Evolutionary conservation across 345 rosid genomes (phyloP).

Genomic region (Mercurialis annua): DNA sequence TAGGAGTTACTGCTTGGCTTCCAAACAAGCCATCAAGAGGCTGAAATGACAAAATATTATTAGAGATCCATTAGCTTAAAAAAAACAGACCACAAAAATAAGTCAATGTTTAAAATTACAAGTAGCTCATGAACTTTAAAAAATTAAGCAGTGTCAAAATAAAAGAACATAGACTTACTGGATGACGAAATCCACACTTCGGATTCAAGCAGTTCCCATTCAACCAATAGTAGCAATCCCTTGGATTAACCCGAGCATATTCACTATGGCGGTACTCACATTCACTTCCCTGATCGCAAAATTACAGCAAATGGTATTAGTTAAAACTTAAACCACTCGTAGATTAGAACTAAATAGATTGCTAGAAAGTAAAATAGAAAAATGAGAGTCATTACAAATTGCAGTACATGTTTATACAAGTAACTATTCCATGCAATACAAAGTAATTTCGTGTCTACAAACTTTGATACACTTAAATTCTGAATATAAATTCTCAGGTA

Average conservation of each 20-base stretch:
- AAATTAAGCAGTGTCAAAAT: background rate
- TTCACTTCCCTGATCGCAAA: conserved; percentile 68
- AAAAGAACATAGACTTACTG: conserved; percentile 49
- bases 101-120: background rate
- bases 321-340: conserved; percentile 7
- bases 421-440: too few species aligned
- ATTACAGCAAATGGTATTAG: conserved; percentile 2
- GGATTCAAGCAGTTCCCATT: conserved; percentile 89
- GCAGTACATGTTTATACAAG: too few species aligned
- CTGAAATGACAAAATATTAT: conserved; percentile 39
- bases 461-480: too few species aligned
- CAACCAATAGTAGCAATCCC: conserved; percentile 96
- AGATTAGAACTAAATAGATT: background rate
- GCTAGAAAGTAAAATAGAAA: background rate
- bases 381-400: background rate
- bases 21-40: conserved; percentile 90
- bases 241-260: conserved; percentile 84
- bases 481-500: background rate
- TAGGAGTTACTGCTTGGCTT: conserved; percentile 43
- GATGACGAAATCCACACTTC: conserved; percentile 89
- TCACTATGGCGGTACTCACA: conserved; percentile 99
- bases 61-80: background rate
- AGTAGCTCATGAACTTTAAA: background rate
- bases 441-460: too few species aligned
- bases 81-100: background rate